phyloP scores from a whole-genome alignment of 1,284 basidiomycete species.

The Ustilago trichophora region DNA sequence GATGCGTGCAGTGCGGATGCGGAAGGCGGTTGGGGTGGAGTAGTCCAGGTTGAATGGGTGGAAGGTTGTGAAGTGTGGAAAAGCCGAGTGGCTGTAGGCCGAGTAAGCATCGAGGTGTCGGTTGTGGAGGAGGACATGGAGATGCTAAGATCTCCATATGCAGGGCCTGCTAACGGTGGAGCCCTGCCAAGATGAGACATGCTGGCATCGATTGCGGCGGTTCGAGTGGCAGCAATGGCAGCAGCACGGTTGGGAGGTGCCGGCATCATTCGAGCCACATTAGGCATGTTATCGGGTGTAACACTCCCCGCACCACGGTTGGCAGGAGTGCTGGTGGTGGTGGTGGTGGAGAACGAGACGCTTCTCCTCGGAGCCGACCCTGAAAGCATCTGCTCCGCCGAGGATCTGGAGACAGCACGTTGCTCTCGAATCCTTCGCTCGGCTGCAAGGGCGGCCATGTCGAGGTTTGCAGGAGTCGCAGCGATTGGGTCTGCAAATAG shows the following conservation, averaged over 20 bases:
- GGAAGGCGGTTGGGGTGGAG: too few relatives aligned
- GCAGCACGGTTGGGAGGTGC: too few relatives aligned
- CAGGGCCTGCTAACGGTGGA: background rate
- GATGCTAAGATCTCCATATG: background rate
- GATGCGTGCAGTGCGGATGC: too few relatives aligned
- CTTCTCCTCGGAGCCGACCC: background rate
- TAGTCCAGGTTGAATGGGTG: too few relatives aligned
- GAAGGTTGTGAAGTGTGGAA: too few relatives aligned
- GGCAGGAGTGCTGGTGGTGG: background rate
- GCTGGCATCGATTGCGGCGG: too few relatives aligned
- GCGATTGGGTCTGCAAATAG: too few relatives aligned
- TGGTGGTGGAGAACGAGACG: constrained; percentile 6
- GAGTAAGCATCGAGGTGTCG: background rate
- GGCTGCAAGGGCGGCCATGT: constrained; percentile 14
- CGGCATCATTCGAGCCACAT: too few relatives aligned
- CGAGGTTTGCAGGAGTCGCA: constrained; percentile 8
- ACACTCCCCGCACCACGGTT: too few relatives aligned
- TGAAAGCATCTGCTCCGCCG: background rate
- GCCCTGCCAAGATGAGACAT: background rate
- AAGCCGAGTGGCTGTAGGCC: constrained; percentile 1
- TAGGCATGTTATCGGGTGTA: too few relatives aligned
- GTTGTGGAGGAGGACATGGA: constrained; percentile 6
- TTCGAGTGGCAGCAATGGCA: too few relatives aligned
- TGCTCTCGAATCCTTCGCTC: constrained; percentile 15
- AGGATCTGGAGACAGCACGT: background rate